Percentiles rank a stretch among this genome's conserved stretches.
Evolutionary conservation across 805 yeast species (phyloP).

Genomic region (Ogataea ganodermae): DNA sequence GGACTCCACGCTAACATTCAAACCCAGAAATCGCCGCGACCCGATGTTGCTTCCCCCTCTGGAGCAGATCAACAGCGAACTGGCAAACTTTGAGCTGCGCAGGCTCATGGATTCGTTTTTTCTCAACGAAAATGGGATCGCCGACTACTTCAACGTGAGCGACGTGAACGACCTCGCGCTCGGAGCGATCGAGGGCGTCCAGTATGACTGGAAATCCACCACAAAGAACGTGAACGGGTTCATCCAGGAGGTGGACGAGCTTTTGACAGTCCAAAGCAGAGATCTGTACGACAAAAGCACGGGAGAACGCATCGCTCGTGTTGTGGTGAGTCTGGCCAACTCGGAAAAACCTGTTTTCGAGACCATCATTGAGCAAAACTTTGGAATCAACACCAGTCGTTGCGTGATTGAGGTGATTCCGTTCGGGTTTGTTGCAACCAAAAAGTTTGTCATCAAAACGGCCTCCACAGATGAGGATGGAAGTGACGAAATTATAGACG

Average conservation of each 20-base stretch:
- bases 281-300: slow-evolving; percentile 29
- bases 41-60: slow-evolving; percentile 26
- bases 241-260: slow-evolving; percentile 25
- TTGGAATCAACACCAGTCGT: slow-evolving; percentile 25
- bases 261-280: slow-evolving; percentile 32
- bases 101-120: slow-evolving; percentile 35
- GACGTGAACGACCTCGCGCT: slow-evolving; percentile 30
- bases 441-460: slow-evolving; percentile 28
- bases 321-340: slow-evolving; percentile 24
- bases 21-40: slow-evolving; percentile 18
- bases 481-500: slow-evolving; percentile 29
- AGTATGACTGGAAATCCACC: slow-evolving; percentile 27
- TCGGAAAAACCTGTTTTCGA: slow-evolving; percentile 23
- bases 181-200: slow-evolving; percentile 33
- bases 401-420: slow-evolving; percentile 33
- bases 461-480: slow-evolving; percentile 22
- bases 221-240: slow-evolving; percentile 24
- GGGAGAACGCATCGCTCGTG: slow-evolving; percentile 30
- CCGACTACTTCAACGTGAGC: slow-evolving; percentile 25
- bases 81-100: slow-evolving; percentile 34
- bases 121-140: slow-evolving; percentile 33
- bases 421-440: slow-evolving; percentile 15
- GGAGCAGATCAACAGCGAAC: slow-evolving; percentile 31
- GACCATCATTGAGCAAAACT: slow-evolving; percentile 27
- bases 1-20: slow-evolving; percentile 29